These are phyloP conservation scores for Leccinum barrowsii DNA, from an alignment of 768 basidiomycete genomes.

Conservation along the genomic window DNA sequence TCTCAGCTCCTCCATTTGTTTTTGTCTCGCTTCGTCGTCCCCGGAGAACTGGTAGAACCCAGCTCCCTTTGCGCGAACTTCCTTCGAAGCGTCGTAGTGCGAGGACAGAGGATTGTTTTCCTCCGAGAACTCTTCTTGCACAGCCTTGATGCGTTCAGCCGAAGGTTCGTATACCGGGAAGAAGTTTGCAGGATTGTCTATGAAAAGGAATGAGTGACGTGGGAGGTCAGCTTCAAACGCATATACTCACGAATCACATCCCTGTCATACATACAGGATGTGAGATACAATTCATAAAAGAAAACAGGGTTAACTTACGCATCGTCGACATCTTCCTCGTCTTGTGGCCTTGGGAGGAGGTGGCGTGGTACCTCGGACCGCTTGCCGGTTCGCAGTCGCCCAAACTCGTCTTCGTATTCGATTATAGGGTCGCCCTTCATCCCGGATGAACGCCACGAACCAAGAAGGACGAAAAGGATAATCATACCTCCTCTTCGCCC, in stretches of 20 bases:
- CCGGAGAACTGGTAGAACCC: constrained; percentile 89
- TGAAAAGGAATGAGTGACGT: constrained; percentile 3
- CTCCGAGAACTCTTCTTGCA: constrained; percentile 67
- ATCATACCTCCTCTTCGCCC: constrained; percentile 36
- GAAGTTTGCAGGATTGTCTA: constrained; percentile 78
- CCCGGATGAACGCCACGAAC: neutral
- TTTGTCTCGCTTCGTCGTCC: constrained; percentile 73
- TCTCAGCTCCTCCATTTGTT: constrained; percentile 82
- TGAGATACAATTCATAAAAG: constrained; percentile 1
- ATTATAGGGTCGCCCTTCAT: constrained; percentile 69
- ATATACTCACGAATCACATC: constrained; percentile 53
- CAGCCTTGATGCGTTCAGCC: constrained; percentile 71
- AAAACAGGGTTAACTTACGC: constrained; percentile 40
- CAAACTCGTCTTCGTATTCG: constrained; percentile 87
- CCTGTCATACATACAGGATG: constrained; percentile 31
- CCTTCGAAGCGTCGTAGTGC: constrained; percentile 80
- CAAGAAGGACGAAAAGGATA: neutral
- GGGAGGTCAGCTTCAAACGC: neutral
- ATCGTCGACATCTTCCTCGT: constrained; percentile 47
- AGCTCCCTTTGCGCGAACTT: constrained; percentile 86
- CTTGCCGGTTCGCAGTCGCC: constrained; percentile 63
- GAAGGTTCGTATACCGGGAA: constrained; percentile 90
- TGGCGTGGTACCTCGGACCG: constrained; percentile 77
- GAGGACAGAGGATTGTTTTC: constrained; percentile 61
- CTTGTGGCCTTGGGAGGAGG: constrained; percentile 44